These are phyloP conservation scores for Myochromella boudieri DNA, from an alignment of 768 basidiomycete species.

Conservation along the genomic window DNA sequence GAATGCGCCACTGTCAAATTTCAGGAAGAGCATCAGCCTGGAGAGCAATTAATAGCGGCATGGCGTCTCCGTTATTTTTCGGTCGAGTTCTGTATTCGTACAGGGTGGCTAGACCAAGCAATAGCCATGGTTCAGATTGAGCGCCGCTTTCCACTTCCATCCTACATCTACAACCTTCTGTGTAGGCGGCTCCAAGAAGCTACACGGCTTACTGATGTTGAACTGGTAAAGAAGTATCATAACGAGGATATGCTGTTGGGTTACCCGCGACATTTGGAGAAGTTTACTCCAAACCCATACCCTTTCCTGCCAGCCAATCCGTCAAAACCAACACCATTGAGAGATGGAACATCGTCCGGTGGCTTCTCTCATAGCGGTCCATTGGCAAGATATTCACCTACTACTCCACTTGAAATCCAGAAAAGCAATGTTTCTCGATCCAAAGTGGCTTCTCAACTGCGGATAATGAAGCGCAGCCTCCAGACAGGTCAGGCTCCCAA, in stretches of 20 bases:
- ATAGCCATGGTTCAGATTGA: slow-evolving; percentile 3
- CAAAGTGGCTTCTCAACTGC: slow-evolving; percentile 6
- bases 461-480: slow-evolving; percentile 6
- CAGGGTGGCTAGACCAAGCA: slow-evolving; percentile 18
- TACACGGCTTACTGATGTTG: neutral
- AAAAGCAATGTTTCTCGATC: neutral
- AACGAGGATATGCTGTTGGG: neutral
- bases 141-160: slow-evolving; percentile 8
- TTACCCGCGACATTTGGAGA: neutral
- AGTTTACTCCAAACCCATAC: neutral
- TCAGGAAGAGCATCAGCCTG: neutral
- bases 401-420: too few relatives aligned
- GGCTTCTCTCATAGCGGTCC: neutral
- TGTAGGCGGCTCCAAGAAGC: slow-evolving; percentile 2
- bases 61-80: slow-evolving; percentile 9
- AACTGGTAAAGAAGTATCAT: neutral
- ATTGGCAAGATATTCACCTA: neutral
- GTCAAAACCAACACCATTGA: neutral
- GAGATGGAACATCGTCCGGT: neutral
- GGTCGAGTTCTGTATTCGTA: slow-evolving; percentile 16
- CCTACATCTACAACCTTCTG: slow-evolving; percentile 10
- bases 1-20: slow-evolving; percentile 7
- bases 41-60: neutral
- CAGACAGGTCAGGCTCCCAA: neutral
- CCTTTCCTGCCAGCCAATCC: neutral